These are phyloP conservation scores for Hypericum androsaemum DNA, from an alignment of 345 rosid genomes.

Conservation along the genomic window DNA sequence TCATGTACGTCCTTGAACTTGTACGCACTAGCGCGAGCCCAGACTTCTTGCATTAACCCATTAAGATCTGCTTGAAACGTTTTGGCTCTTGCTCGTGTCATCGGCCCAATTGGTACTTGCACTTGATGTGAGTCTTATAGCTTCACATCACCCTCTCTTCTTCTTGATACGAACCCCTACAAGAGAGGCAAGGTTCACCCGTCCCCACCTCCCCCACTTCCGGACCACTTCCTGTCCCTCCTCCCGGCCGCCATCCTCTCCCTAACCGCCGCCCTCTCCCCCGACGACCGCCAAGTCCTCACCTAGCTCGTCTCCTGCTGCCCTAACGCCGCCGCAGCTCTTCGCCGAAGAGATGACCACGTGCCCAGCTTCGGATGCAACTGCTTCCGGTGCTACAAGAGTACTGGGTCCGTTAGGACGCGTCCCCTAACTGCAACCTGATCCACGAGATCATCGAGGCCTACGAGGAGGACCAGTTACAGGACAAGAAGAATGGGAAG, in stretches of 20 bases:
- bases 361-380: constrained; percentile 23
- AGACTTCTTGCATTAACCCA: no score
- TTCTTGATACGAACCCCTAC: constrained; percentile 18
- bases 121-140: no score
- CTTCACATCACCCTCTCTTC: no score
- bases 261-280: constrained; percentile 27
- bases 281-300: constrained; percentile 31
- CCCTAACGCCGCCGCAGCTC: not conserved
- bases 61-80: no score
- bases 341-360: constrained; percentile 12
- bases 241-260: constrained; percentile 31
- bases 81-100: no score
- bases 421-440: constrained; percentile 27
- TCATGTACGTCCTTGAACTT: no score
- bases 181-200: constrained; percentile 32
- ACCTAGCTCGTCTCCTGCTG: constrained; percentile 35
- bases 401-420: constrained; percentile 39
- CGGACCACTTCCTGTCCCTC: constrained; percentile 16
- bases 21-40: no score
- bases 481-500: constrained; percentile 3
- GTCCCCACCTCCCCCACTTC: constrained; percentile 11
- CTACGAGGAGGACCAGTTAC: constrained; percentile 24
- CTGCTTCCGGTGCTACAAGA: constrained; percentile 37
- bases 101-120: no score
- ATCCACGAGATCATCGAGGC: constrained; percentile 38